Conservation (phyloP, 2,329 filamentous ascomycete genomes). For the Claviceps cyperi region DNA sequence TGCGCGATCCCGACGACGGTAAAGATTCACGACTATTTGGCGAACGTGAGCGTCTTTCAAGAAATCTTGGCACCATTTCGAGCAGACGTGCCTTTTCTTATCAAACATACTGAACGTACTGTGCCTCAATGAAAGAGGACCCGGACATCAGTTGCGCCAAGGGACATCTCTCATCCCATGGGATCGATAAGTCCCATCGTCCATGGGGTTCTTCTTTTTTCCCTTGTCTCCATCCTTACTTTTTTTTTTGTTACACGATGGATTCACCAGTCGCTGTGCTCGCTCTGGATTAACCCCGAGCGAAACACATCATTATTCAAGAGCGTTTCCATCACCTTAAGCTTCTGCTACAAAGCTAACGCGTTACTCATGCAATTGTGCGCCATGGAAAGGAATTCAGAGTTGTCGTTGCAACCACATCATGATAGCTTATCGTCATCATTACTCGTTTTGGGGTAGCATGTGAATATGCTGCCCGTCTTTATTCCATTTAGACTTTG, state of each 20-base stretch:
- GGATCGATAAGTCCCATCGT: no score
- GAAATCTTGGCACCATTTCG: constrained; percentile 5
- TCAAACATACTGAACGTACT: not conserved
- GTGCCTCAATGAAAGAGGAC: not conserved
- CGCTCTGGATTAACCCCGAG: no score
- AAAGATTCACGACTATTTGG: constrained; percentile 11
- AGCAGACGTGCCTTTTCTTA: not conserved
- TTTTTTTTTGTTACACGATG: not conserved
- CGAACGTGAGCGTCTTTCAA: constrained; percentile 8
- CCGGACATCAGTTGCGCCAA: no score
- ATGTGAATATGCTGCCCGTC: not conserved
- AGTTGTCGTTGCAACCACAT: no score
- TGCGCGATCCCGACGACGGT: not conserved
- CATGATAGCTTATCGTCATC: not conserved
- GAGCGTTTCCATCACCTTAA: no score
- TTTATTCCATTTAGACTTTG: not conserved
- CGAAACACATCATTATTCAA: no score
- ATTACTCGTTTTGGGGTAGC: constrained; percentile 1
- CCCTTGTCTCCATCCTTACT: not conserved
- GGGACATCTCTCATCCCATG: no score
- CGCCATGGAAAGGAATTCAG: no score
- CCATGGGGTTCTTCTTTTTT: not conserved
- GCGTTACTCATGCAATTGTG: no score
- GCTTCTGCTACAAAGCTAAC: no score
- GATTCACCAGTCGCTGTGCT: no score